Evolutionary conservation across 2,329 filamentous ascomycete species (phyloP), one percentile per base, ranked within the genome.

Genomic region (Cladosporium sphaerospermum): DNA sequence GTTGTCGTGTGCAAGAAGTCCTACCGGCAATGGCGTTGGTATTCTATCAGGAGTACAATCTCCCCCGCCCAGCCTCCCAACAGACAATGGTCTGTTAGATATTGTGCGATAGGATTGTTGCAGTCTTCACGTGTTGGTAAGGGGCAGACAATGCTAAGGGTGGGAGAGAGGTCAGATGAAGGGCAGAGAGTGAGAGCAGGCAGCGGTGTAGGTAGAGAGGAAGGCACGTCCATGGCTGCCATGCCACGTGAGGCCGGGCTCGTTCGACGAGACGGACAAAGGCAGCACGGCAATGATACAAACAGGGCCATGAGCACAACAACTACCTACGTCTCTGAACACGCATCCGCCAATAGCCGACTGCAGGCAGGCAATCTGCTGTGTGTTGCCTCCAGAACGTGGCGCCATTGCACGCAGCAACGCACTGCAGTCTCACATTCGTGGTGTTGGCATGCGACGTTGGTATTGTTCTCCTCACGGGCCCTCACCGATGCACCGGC

Each of bases 401-500:
- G 36, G 16, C 36, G 16, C 13, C 36, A 6, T 40, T 9, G 13
- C 16, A 40, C 36, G 13, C 16, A n/a, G 36, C 16, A n/a, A 40
- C 16, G 13, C 36, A 40, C 10, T 39, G 18, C 11, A n/a, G 48
- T 51, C 40, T 45, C 40, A 43, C 9, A 34, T 44, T 31, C 19
- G 13, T 45, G 41, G 10, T 51, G 40, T 51, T 32, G 41, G 31
- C 16, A 10, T 43, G 28, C 48, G 36, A 37, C 41, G 40, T 51
- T 51, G 18, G 18, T 51, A 51, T 51, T 51, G 48, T 51, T 51
- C 48, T 51, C 41, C 23, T 43, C 48, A 51, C 48, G 48, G 48
- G 40, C 48, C 48, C 28, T 48, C 32, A 28, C n/a, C 45, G 18
- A 41, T 19, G 40, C 19, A 51, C 23, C 23, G 23, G 32, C 39